Conservation (phyloP, 106 monocot genomes). For the Vanilla planifolia region DNA sequence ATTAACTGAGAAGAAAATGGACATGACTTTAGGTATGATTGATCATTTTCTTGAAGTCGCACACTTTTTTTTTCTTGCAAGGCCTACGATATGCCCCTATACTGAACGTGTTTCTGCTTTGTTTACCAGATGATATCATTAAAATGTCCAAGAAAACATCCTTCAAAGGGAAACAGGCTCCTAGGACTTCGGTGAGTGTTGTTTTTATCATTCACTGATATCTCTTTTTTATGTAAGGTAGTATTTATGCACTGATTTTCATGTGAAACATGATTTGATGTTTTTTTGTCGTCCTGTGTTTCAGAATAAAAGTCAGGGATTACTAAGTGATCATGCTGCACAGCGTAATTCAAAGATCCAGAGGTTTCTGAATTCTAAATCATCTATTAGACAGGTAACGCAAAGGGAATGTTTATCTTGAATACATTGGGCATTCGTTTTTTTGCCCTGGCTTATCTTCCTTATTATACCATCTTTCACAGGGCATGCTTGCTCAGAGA, state of each 20-base stretch:
- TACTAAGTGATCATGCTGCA: constrained; percentile 34
- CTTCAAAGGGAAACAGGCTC: constrained; percentile 41
- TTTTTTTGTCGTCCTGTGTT: not conserved
- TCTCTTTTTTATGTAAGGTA: not conserved
- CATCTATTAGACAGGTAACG: constrained; percentile 79
- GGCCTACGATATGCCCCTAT: not conserved
- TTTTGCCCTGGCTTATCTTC: not conserved
- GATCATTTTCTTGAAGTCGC: not conserved
- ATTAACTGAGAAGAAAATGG: constrained; percentile 70
- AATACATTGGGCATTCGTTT: not conserved
- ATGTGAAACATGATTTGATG: not conserved
- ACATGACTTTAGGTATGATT: constrained; percentile 57
- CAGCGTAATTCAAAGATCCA: constrained; percentile 42
- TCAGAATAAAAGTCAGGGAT: constrained; percentile 69
- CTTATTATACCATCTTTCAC: not conserved
- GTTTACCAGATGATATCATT: constrained; percentile 81
- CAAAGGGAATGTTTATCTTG: not conserved
- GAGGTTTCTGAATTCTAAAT: constrained; percentile 67
- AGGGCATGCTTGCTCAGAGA: constrained; percentile 76
- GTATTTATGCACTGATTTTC: not conserved
- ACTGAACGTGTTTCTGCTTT: not conserved
- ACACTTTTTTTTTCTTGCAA: not conserved
- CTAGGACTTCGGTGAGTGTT: constrained; percentile 48
- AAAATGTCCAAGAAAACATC: constrained; percentile 81
- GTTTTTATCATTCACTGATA: not conserved